Base-by-base conservation (phyloP, 257 asterid species). In the Agastache rugosa region DNA sequence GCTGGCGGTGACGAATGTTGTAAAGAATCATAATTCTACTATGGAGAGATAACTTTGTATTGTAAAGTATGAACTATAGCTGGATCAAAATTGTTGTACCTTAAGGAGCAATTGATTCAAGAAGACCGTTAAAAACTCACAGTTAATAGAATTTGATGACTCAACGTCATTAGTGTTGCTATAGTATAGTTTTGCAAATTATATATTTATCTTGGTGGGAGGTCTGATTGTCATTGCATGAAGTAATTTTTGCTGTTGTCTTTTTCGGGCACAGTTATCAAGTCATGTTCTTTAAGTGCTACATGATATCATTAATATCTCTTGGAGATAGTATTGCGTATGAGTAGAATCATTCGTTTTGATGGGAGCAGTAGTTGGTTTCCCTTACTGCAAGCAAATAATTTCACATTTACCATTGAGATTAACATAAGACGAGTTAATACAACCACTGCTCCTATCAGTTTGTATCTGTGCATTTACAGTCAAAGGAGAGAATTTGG, bases 311-410 rank as follows among this genome's bases (percentile, higher is more conserved):
- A 12, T 45, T 16, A 10, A 14, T 17, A 53, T 39, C 44, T 75
- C 61, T 48, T 67, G 60, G 73, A 34, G 69, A 72, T 72, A 56
- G 63, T 17, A 63, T 63, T 58, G 42, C 8, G 42, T n/a, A 14
- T 61, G 50, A 63, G 44, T 50, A 47, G 41, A 45, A 45, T 44
- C 51, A 55, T 63, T 58, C 42, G 65, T 75, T 63, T 41, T 25
- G 29, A 61, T 6, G 31, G 25, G 16, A 48, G 12, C 60, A 29
- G 22, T 20, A n/a, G 31, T 37, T 8, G 20, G 23, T 66, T 54
- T 75, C 54, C 23, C 37, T 50, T 80, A 2, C 70, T 22, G 15
- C n/a, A 22, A 51, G 56, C 51, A 78, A 53, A 60, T 67, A 27
- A 19, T 67, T 39, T 64, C 56, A 31, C 50, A 45, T 65, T 31